Conservation (phyloP, 345 rosid genomes). For the Arabis hirsuta region DNA sequence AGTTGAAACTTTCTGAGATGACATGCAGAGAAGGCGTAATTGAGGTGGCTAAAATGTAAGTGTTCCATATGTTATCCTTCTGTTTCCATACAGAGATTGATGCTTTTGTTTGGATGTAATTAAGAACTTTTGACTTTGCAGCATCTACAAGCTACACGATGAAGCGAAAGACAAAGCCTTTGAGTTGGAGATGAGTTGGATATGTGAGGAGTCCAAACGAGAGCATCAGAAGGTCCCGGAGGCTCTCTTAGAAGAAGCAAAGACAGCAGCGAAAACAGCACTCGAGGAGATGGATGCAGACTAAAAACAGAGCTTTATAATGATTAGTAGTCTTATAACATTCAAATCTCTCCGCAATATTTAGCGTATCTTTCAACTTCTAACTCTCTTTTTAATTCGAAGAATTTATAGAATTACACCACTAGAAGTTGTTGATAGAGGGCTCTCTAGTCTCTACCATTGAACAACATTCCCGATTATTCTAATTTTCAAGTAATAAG, state of each 20-base stretch:
- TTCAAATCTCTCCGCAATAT: neutral
- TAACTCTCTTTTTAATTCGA: neutral
- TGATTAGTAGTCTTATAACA: neutral
- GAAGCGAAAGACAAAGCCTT: slow-evolving; percentile 99
- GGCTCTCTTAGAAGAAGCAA: slow-evolving; percentile 26
- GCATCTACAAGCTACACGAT: slow-evolving; percentile 95
- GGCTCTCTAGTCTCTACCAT: neutral
- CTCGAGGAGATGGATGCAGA: slow-evolving; percentile 31
- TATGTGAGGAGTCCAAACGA: slow-evolving; percentile 87
- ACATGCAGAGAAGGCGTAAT: slow-evolving; percentile 93
- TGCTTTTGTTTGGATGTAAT: neutral
- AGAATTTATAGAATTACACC: neutral
- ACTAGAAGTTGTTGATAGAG: neutral
- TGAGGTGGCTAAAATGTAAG: slow-evolving; percentile 97
- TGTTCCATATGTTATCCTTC: neutral
- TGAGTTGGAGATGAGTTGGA: slow-evolving; percentile 97
- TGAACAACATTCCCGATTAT: neutral
- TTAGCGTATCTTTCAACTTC: neutral
- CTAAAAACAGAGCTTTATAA: neutral
- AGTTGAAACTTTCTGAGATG: slow-evolving; percentile 92
- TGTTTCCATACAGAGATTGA: neutral
- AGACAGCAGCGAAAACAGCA: slow-evolving; percentile 16
- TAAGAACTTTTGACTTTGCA: slow-evolving; percentile 34
- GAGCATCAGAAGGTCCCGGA: slow-evolving; percentile 77
- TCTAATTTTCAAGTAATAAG: no score